Evolutionary conservation across 2,329 filamentous ascomycete species (phyloP), one percentile per base, ranked within the genome.

Genomic region (Rhynchosporium secalis): DNA sequence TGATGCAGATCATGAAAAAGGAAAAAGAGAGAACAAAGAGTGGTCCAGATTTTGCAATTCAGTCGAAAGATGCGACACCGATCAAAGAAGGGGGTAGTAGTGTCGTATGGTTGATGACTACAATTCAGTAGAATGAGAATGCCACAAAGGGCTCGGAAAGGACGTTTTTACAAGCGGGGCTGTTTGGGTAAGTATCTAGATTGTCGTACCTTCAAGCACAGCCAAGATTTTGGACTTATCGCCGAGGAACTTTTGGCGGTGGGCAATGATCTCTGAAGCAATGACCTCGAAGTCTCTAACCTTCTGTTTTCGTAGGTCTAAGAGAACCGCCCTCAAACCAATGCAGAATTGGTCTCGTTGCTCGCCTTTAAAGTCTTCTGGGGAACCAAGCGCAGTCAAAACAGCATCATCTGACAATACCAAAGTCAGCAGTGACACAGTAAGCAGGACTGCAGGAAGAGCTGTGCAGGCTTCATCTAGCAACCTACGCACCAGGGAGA

Each of bases 401-500:
- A 92, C 86, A 73, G 87, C 84, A 74, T 89, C 86, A 79, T 91
- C 89, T 92, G 76, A 60, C 62, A 61, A 46, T 62, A 41, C 47
- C 65, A 63, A 68, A 73, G 74, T 80, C 70, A 79, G 76, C 75
- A 66, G 70, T 61, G 60, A 68, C 72, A 73, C 71, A 73, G 74
- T 71, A 70, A 56, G 63, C 68, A 62, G 68, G 58, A 60, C 62
- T 66, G 62, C 63, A 64, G 63, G 28, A 66, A 56, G 55, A 62
- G 67, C 63, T 57, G 20, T 58, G 60, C 66, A 66, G 59, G 70
- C 64, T 68, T 62, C 49, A 62, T 56, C 33, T 40, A 57, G 57
- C 52, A 68, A 71, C 66, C 71, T 65, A 91, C 90, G 85, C 83
- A 96, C 91, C 91, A 77, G 83, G 84, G 72, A 91, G 79, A 72